Evolutionary conservation across 1,284 basidiomycete species (phyloP).

Genomic region (Calocybe gambosa): DNA sequence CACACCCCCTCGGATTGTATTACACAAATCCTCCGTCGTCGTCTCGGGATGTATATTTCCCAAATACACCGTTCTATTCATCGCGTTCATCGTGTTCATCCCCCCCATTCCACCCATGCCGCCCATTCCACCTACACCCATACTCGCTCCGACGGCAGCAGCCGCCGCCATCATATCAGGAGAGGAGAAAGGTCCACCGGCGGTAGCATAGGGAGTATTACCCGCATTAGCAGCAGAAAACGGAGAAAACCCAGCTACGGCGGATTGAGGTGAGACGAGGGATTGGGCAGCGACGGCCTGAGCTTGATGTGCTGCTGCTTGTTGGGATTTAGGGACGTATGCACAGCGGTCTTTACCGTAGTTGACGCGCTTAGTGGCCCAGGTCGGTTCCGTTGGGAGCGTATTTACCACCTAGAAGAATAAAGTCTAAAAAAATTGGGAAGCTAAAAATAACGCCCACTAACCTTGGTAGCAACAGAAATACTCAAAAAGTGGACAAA

Average conservation of each 20-base stretch:
- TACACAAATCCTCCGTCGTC: slow-evolving; percentile 87
- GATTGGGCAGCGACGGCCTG: slow-evolving; percentile 80
- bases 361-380: slow-evolving; percentile 92
- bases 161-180: slow-evolving; percentile 15
- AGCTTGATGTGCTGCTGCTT: slow-evolving; percentile 75
- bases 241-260: too few species aligned
- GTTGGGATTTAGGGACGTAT: slow-evolving; percentile 88
- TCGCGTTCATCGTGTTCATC: slow-evolving; percentile 30
- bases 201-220: too few species aligned
- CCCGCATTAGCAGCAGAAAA: too few species aligned
- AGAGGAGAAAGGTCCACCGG: too few species aligned
- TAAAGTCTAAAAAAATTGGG: background rate
- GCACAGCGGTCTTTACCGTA: slow-evolving; percentile 95
- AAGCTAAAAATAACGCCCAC: slow-evolving; percentile 11
- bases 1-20: slow-evolving; percentile 88
- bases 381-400: slow-evolving; percentile 80
- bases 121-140: too few species aligned
- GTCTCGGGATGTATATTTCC: slow-evolving; percentile 95
- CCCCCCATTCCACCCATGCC: too few species aligned
- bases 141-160: too few species aligned
- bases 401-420: slow-evolving; percentile 78
- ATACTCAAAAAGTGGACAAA: slow-evolving; percentile 97
- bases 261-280: slow-evolving; percentile 42
- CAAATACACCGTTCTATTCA: slow-evolving; percentile 88
- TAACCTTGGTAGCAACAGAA: slow-evolving; percentile 84